Percentiles rank a stretch among this genome's conserved stretches.
phyloP scores from a whole-genome alignment of 768 basidiomycete species.

The Mycena indigotica region DNA sequence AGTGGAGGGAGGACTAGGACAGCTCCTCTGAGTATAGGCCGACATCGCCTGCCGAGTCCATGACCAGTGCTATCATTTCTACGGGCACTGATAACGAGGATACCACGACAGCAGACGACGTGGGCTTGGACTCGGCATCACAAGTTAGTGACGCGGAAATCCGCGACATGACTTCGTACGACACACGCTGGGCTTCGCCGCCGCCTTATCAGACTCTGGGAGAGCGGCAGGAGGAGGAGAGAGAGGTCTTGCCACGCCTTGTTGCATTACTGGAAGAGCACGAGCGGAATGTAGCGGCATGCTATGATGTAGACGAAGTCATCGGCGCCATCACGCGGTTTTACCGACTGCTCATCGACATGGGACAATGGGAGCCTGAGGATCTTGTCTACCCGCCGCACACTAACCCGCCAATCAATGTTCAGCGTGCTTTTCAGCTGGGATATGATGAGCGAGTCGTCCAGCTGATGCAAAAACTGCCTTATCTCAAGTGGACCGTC shows the following conservation, averaged over 20 bases:
- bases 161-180: not conserved
- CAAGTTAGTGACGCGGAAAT: constrained; percentile 5
- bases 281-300: constrained; percentile 6
- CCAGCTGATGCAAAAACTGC: constrained; percentile 11
- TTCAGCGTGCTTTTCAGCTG: constrained; percentile 4
- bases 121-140: not conserved
- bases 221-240: not conserved
- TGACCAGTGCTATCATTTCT: not conserved
- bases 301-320: constrained; percentile 9
- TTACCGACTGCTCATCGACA: constrained; percentile 8
- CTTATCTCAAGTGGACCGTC: not conserved
- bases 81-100: not conserved
- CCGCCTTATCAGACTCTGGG: not conserved
- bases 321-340: constrained; percentile 11
- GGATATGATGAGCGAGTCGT: constrained; percentile 9
- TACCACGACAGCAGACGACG: not conserved
- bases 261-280: constrained; percentile 7
- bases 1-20: constrained; percentile 1
- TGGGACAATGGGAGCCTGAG: constrained; percentile 16
- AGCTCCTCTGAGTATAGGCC: constrained; percentile 1
- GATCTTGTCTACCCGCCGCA: constrained; percentile 11
- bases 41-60: not conserved
- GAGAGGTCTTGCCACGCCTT: constrained; percentile 3
- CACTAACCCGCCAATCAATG: constrained; percentile 5
- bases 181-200: not conserved